These are phyloP conservation scores for Biscogniauxia marginata DNA, from an alignment of 2,329 filamentous ascomycete species.

Conservation along the genomic window DNA sequence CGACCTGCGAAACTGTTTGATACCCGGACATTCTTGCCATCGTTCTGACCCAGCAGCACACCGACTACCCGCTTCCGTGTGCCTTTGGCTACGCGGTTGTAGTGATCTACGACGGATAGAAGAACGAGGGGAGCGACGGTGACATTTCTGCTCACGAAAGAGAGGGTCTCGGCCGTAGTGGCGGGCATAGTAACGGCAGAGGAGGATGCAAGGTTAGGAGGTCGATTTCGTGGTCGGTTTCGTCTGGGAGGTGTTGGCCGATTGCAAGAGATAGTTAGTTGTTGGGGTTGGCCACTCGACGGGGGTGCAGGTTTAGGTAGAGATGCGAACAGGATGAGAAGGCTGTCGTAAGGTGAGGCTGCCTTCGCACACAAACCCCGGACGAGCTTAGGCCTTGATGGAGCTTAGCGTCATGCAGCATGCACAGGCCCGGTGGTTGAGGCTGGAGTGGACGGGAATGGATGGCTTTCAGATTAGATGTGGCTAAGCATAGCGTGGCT, in stretches of 20 bases:
- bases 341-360: slow-evolving; percentile 33
- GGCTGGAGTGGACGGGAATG: slow-evolving; percentile 3
- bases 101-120: slow-evolving; percentile 97
- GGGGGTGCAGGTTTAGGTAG: slow-evolving; percentile 13
- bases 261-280: slow-evolving; percentile 1
- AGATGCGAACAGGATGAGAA: slow-evolving; percentile 10
- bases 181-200: slow-evolving; percentile 68
- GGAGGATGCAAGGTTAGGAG: slow-evolving; percentile 1
- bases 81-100: slow-evolving; percentile 89
- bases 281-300: background rate
- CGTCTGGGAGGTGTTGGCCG: slow-evolving; percentile 12
- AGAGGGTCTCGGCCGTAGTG: slow-evolving; percentile 94
- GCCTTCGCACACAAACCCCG: slow-evolving; percentile 22
- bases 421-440: slow-evolving; percentile 10
- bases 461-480: slow-evolving; percentile 4
- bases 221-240: slow-evolving; percentile 6
- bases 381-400: slow-evolving; percentile 27
- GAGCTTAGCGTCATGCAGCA: slow-evolving; percentile 19
- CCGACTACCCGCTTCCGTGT: slow-evolving; percentile 86
- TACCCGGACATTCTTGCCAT: slow-evolving; percentile 92
- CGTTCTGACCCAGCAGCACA: slow-evolving; percentile 91
- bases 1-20: slow-evolving; percentile 98
- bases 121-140: slow-evolving; percentile 97
- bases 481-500: slow-evolving; percentile 6
- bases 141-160: slow-evolving; percentile 90